A percentile compares a stretch with the other conserved stretches of the same genome.
phyloP scores from a whole-genome alignment of 2,329 filamentous ascomycete species.

The Epichloe coenophiala region DNA sequence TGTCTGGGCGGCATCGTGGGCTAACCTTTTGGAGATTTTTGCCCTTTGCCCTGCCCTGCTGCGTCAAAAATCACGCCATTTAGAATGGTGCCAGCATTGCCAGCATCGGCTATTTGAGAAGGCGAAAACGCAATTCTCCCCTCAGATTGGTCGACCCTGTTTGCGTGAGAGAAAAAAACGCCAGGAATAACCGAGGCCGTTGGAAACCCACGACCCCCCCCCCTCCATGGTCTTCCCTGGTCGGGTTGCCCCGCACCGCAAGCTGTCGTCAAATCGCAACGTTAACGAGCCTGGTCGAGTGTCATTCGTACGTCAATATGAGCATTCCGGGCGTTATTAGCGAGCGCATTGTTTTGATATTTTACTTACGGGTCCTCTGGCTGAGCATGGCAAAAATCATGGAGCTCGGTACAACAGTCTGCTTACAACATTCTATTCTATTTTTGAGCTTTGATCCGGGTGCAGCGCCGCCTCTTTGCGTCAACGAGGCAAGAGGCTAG shows the following conservation, averaged over 20 bases:
- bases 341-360: neutral
- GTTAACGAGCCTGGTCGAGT: neutral
- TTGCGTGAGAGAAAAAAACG: neutral
- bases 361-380: neutral
- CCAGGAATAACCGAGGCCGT: neutral
- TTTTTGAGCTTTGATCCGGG: neutral
- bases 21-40: neutral
- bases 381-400: neutral
- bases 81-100: conserved; percentile 11
- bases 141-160: neutral
- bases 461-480: neutral
- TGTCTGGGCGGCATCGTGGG: neutral
- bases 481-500: neutral
- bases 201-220: neutral
- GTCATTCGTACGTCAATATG: neutral
- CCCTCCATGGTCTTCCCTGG: neutral
- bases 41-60: neutral
- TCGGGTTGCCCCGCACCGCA: neutral
- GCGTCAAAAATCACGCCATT: conserved; percentile 9
- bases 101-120: conserved; percentile 3
- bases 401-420: neutral
- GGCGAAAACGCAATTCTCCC: neutral
- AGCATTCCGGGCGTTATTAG: neutral
- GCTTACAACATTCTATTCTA: neutral
- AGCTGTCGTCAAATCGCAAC: neutral